phyloP scores from a whole-genome alignment of 305 asterid species.

The Fraxinus platypoda region DNA sequence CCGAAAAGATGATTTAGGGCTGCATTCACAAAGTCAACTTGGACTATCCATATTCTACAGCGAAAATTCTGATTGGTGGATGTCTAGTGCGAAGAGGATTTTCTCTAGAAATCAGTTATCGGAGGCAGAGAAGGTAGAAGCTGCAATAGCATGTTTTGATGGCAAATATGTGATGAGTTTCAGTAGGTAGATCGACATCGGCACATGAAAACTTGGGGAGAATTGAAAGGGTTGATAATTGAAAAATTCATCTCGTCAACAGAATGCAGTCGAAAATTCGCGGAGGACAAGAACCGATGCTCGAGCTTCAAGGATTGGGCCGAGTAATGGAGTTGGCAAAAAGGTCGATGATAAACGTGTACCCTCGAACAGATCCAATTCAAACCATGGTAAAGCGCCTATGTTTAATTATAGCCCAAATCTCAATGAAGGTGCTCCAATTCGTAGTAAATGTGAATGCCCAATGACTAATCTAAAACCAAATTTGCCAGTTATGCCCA shows the following conservation, averaged over 20 bases:
- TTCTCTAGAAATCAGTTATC: not conserved
- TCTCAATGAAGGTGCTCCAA: not conserved
- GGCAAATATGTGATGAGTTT: not conserved
- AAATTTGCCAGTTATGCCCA: not conserved
- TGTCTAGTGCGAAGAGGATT: not conserved
- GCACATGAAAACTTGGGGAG: not conserved
- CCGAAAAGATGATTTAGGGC: not conserved
- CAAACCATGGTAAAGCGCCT: not conserved
- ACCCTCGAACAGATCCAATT: not conserved
- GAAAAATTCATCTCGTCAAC: not conserved
- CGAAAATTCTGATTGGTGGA: not conserved
- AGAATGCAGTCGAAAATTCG: not conserved
- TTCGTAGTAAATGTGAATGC: not conserved
- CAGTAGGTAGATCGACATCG: not conserved
- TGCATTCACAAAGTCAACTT: not conserved
- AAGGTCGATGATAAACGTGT: not conserved
- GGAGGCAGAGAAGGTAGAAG: not conserved
- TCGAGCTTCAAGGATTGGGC: not conserved
- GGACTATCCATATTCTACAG: not conserved
- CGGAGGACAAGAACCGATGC: not conserved
- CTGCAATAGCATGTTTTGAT: not conserved
- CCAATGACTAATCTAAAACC: not conserved
- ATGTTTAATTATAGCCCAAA: not conserved
- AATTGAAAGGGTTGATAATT: not conserved
- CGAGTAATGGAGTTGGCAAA: not conserved